Conservation (phyloP, 176 grass and related monocot species). For the Calamus simplicifolius region DNA sequence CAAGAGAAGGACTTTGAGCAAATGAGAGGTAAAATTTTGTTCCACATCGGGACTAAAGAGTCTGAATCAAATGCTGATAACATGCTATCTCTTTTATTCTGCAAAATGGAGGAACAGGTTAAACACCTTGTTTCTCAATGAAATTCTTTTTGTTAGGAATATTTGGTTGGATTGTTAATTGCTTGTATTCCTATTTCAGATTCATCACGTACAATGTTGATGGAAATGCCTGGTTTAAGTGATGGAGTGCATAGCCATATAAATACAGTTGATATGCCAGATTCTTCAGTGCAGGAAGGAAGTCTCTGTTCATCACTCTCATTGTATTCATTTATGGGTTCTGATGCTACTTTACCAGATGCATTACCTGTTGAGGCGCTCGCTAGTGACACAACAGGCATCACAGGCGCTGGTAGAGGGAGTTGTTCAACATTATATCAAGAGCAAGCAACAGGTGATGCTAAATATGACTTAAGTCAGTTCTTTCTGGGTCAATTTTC, state of each 20-base stretch:
- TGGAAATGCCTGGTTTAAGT: conserved; percentile 39
- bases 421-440: conserved; percentile 33
- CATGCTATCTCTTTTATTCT: conserved; percentile 1
- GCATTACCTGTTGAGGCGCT: conserved; percentile 21
- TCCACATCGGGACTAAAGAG: conserved; percentile 10
- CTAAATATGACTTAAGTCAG: conserved; percentile 19
- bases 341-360: conserved; percentile 25
- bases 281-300: conserved; percentile 24
- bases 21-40: conserved; percentile 24
- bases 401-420: conserved; percentile 33
- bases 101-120: conserved; percentile 4
- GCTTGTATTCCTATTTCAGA: conserved; percentile 29
- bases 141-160: too few species aligned
- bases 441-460: conserved; percentile 12
- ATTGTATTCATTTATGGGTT: conserved; percentile 17
- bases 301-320: conserved; percentile 20
- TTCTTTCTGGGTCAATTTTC: conserved; percentile 26
- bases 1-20: conserved; percentile 25
- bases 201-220: conserved; percentile 18
- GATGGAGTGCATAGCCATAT: conserved; percentile 19
- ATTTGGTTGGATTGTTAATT: too few species aligned
- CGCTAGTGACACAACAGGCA: conserved; percentile 27
- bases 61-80: conserved; percentile 29
- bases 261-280: conserved; percentile 20
- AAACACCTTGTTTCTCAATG: neutral